These are phyloP conservation scores for Penicillium steckii DNA, from an alignment of 495 filamentous ascomycete genomes.

Conservation along the genomic window DNA sequence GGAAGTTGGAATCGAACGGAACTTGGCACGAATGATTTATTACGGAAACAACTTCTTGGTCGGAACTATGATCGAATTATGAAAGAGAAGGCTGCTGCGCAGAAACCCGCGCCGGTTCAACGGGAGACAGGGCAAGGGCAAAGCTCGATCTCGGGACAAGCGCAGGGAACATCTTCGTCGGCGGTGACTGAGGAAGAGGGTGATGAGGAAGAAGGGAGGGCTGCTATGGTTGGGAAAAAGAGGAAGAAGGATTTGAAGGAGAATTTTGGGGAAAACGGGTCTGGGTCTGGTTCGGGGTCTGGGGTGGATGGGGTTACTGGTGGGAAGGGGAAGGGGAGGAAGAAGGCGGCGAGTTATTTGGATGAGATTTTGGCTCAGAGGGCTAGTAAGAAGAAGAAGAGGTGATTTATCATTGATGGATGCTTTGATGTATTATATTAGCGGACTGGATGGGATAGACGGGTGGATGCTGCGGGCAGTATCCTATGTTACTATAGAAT, in stretches of 20 bases:
- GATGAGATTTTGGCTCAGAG: conserved; percentile 52
- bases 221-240: conserved; percentile 52
- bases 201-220: conserved; percentile 63
- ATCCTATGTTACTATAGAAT: conserved; percentile 10
- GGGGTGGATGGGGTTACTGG: no score
- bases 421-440: not conserved
- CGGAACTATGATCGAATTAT: conserved; percentile 44
- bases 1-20: conserved; percentile 41
- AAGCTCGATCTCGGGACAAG: no score
- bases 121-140: no score
- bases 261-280: conserved; percentile 2
- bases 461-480: not conserved
- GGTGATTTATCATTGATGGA: conserved; percentile 22
- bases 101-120: not conserved
- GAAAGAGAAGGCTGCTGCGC: conserved; percentile 21
- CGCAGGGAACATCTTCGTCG: not conserved
- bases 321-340: conserved; percentile 27
- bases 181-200: conserved; percentile 29
- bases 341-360: conserved; percentile 47
- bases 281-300: not conserved
- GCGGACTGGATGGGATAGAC: no score
- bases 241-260: conserved; percentile 16
- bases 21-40: conserved; percentile 41
- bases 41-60: conserved; percentile 50
- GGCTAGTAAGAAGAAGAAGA: conserved; percentile 55